Conservation (phyloP, 2,329 filamentous ascomycete genomes). For the Amylocarpus encephaloides region DNA sequence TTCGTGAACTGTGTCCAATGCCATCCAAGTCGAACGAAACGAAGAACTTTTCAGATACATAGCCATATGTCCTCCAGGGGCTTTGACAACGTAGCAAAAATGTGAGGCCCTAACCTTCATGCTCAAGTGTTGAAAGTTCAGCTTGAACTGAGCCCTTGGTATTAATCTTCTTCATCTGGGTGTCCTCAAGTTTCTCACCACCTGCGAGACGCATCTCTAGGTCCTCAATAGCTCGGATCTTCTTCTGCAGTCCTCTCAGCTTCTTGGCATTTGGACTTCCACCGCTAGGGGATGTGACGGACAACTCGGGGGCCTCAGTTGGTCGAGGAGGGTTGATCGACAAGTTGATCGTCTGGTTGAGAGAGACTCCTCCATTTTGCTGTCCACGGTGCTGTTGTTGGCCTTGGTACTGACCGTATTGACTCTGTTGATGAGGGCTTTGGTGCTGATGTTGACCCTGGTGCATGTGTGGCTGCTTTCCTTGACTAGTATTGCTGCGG, state of each 20-base stretch:
- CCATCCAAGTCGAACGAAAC: no score
- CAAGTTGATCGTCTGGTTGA: conserved; percentile 31
- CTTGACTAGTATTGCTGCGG: conserved; percentile 42
- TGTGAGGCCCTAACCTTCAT: conserved; percentile 10
- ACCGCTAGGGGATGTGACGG: conserved; percentile 47
- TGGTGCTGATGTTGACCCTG: conserved; percentile 1
- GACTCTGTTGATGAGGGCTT: conserved; percentile 20
- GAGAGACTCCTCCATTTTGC: conserved; percentile 8
- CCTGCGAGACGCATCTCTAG: conserved; percentile 92
- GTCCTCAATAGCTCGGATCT: conserved; percentile 95
- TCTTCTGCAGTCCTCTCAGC: conserved; percentile 87
- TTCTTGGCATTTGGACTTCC: conserved; percentile 85
- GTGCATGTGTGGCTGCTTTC: conserved; percentile 8
- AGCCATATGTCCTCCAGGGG: no score
- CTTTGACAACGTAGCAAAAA: background rate
- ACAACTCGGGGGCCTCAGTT: conserved; percentile 38
- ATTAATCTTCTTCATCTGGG: conserved; percentile 95
- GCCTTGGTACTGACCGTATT: conserved; percentile 6
- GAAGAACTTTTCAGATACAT: no score
- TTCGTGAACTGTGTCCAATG: no score
- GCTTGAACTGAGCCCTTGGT: conserved; percentile 80
- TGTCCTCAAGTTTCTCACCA: conserved; percentile 96
- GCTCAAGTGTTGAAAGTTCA: conserved; percentile 58
- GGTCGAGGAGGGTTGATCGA: conserved; percentile 24
- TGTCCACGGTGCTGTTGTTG: conserved; percentile 3